Evolutionary conservation across 169 alveolate genomes (phyloP).

Genomic region (Cryptosporidium xiaoi): DNA sequence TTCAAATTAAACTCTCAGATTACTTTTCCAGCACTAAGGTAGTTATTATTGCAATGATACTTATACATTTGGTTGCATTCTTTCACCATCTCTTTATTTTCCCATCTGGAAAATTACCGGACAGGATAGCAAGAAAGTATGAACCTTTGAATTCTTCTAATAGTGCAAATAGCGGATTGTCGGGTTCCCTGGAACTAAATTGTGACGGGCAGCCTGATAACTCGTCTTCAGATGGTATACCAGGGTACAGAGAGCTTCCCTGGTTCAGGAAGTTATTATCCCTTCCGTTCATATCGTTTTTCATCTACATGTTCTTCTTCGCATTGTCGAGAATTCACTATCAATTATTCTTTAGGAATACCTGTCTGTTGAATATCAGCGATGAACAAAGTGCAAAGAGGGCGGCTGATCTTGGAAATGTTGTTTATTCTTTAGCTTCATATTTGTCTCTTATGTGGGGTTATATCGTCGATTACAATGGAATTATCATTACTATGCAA

Average conservation of each 20-base stretch:
- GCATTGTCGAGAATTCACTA: conserved; percentile 57
- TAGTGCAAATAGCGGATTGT: background rate
- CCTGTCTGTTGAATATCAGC: conserved; percentile 50
- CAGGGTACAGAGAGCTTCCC: conserved; percentile 30
- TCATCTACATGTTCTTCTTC: conserved; percentile 48
- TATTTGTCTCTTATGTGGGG: conserved; percentile 67
- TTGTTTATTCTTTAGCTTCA: conserved; percentile 55
- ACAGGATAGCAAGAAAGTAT: conserved; percentile 15
- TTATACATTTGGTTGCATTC: conserved; percentile 1
- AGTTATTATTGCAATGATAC: conserved; percentile 18
- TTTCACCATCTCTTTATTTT: conserved; percentile 53
- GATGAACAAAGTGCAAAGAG: conserved; percentile 22
- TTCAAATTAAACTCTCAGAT: conserved; percentile 30
- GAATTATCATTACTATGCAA: conserved; percentile 60
- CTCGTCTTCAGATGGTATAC: conserved; percentile 17
- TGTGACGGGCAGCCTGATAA: background rate
- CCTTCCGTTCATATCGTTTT: conserved; percentile 47
- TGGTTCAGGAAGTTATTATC: conserved; percentile 43
- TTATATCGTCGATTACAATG: conserved; percentile 57
- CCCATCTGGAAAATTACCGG: conserved; percentile 54
- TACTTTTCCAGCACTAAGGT: conserved; percentile 24
- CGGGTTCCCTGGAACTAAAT: background rate
- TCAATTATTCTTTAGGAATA: conserved; percentile 64
- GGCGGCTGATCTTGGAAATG: conserved; percentile 51
- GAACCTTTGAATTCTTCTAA: background rate